Base-by-base conservation (phyloP, 257 asterid species). In the Cinchona pubescens region DNA sequence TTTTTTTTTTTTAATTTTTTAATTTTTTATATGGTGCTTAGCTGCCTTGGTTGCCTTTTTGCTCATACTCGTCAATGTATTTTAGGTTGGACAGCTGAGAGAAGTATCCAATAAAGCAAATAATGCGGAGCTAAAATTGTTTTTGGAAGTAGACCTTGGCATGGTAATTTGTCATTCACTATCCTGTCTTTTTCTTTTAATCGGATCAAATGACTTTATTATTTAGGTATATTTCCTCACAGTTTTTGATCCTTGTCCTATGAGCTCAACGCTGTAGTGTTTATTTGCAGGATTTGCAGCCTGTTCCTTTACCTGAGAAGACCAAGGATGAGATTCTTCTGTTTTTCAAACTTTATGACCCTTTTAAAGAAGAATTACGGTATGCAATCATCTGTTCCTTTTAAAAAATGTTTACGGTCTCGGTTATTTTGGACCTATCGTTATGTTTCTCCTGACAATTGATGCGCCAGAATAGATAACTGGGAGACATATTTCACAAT, bases 51-150 rank as follows among this genome's bases (percentile, higher is more conserved):
- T 51, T 69, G 25, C 49, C 37, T 58, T 81, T n/a, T 72, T 76
- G 74, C 27, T 78, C 64, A 34, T 76, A 34, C 18, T 70, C 61
- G 78, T 73, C 67, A 30, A 15, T 42, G 6, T 6, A 66, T 69
- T 79, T 45, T 82, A 91, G 97, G 97, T 91, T 74, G 96, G 96
- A 30, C 94, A 88, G 71, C 84, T 91, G 80, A 87, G 91, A 84
- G 97, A 88, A 73, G 90, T 87, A 49, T 91, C 94, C 56, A 89
- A 88, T 79, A 88, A 88, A 77, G 84, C 88, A 59, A 84, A 88
- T 77, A 88, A 87, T 75, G 92, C 96, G 3, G 97, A 91, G 81
- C 87, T 91, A 45, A 91, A 90, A 69, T 78, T 91, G 82, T 88
- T 89, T 64, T 67, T 91, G 87, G 97, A 91, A 88, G 92, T 90